Conservation (phyloP, 1,139 yeast genomes). For the Lodderomyces orthopsilosis region DNA sequence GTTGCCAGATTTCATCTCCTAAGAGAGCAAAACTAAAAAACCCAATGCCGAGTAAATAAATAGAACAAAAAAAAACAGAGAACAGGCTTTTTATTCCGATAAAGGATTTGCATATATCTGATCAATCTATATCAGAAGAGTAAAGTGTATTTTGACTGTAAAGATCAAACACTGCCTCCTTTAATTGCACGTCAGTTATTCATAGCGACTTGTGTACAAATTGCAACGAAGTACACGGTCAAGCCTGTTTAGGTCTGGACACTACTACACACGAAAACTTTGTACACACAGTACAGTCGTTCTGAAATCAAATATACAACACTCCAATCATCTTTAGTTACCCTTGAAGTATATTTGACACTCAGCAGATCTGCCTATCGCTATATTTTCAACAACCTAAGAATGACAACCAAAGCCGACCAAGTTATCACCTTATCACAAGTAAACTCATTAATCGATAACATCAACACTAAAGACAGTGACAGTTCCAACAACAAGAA, state of each 20-base stretch:
- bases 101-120: neutral
- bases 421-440: constrained; percentile 31
- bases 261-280: neutral
- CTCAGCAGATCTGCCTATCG: neutral
- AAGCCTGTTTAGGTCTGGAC: neutral
- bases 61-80: neutral
- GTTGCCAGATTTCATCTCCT: neutral
- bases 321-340: neutral
- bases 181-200: neutral
- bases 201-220: neutral
- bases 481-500: constrained; percentile 10
- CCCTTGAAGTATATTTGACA: neutral
- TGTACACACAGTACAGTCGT: too few relatives aligned
- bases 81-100: neutral
- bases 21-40: neutral
- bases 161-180: neutral
- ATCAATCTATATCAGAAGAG: neutral
- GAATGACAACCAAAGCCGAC: constrained; percentile 30
- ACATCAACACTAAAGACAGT: constrained; percentile 5
- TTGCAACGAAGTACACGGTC: neutral
- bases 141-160: neutral
- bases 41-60: neutral
- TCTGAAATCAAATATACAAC: neutral
- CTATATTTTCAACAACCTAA: constrained; percentile 1
- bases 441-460: constrained; percentile 20